phyloP scores from a whole-genome alignment of 1,284 basidiomycete species.

The Lignosus rhinocerotis region DNA sequence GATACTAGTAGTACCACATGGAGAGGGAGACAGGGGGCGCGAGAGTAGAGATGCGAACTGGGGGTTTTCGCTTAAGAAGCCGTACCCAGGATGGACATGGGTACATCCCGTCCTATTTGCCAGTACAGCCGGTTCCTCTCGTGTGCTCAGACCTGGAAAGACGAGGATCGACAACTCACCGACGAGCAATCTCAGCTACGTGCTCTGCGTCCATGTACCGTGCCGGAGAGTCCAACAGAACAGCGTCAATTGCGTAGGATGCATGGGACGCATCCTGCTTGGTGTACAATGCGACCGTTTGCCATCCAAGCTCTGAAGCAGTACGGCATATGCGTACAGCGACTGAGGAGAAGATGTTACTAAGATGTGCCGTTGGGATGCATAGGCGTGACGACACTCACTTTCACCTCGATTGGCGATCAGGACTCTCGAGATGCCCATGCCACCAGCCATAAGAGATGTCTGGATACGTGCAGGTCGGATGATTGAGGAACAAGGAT shows the following conservation, averaged over 20 bases:
- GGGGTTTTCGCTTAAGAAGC: conserved; percentile 52
- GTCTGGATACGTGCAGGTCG: neutral
- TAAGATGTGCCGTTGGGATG: neutral
- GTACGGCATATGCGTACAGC: conserved; percentile 18
- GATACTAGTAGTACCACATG: conserved; percentile 29
- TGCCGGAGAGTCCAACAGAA: conserved; percentile 13
- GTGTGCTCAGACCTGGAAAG: neutral
- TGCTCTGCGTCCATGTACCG: conserved; percentile 17
- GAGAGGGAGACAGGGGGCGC: neutral
- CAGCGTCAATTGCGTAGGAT: conserved; percentile 15
- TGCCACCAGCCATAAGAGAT: neutral
- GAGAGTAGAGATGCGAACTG: conserved; percentile 43
- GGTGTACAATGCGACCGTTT: conserved; percentile 16
- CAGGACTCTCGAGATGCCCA: conserved; percentile 7
- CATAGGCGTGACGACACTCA: neutral
- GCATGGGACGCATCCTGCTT: conserved; percentile 16
- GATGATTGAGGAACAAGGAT: no score
- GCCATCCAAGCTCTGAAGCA: conserved; percentile 19
- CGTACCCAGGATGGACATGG: conserved; percentile 46
- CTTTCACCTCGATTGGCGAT: conserved; percentile 23
- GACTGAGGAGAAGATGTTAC: conserved; percentile 4
- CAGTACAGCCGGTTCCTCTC: neutral
- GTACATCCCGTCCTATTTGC: conserved; percentile 29
- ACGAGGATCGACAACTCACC: neutral
- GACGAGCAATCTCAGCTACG: conserved; percentile 10